These are phyloP conservation scores for Aspergillus sp. DNA, from an alignment of 2,329 filamentous ascomycete genomes.

Conservation along the genomic window DNA sequence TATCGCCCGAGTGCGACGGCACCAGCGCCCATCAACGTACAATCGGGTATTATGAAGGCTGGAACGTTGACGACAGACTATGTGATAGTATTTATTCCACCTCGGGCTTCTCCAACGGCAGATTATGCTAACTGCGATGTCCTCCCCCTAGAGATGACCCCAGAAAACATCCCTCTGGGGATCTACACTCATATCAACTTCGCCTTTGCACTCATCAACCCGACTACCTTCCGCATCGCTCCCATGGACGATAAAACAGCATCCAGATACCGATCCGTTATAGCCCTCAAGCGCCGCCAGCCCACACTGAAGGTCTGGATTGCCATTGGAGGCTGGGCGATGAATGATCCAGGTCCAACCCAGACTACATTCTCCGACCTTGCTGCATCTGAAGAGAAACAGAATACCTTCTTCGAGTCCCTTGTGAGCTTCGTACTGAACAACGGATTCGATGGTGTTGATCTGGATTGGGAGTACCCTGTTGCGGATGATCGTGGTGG, in stretches of 20 bases:
- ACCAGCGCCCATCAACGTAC: not conserved
- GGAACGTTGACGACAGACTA: conserved; percentile 19
- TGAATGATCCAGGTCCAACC: conserved; percentile 24
- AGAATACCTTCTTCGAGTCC: conserved; percentile 15
- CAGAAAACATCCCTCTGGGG: conserved; percentile 21
- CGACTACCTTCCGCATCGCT: conserved; percentile 27
- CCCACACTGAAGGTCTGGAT: conserved; percentile 21
- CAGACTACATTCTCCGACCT: conserved; percentile 18
- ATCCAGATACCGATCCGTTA: conserved; percentile 24
- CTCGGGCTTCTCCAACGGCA: not conserved
- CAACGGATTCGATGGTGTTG: conserved; percentile 15
- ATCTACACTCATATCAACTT: conserved; percentile 35
- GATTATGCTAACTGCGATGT: not conserved
- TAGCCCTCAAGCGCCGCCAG: conserved; percentile 31
- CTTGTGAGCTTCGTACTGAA: conserved; percentile 13
- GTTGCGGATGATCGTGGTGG: not conserved
- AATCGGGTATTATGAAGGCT: conserved; percentile 41
- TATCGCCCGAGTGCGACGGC: not conserved
- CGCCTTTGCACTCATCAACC: conserved; percentile 47
- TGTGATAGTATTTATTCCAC: conserved; percentile 18
- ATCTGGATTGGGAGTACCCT: conserved; percentile 21
- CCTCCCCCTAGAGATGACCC: conserved; percentile 7
- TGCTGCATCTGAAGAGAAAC: conserved; percentile 11
- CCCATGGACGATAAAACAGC: conserved; percentile 25
- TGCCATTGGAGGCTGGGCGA: conserved; percentile 26